phyloP scores from a whole-genome alignment of 2,329 filamentous ascomycete genomes.

The Byssothecium circinans region DNA sequence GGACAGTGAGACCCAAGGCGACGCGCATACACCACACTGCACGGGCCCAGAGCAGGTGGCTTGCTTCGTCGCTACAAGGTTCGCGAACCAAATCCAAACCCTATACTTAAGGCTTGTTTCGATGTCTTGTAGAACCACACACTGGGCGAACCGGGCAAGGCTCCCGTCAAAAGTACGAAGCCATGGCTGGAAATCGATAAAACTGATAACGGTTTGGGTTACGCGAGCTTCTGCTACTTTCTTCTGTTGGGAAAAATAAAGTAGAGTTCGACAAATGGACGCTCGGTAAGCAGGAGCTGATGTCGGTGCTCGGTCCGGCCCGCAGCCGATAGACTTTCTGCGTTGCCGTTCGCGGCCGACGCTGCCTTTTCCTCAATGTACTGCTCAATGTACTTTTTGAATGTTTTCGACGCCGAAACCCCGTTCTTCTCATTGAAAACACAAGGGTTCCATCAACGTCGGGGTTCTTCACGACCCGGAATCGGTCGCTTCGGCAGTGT shows the following conservation, averaged over 20 bases:
- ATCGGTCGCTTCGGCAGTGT: neutral
- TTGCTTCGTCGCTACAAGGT: neutral
- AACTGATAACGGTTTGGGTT: neutral
- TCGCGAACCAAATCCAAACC: neutral
- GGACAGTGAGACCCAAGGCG: neutral
- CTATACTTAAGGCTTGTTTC: neutral
- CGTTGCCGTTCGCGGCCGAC: too few relatives aligned
- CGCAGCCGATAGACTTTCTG: constrained; percentile 12
- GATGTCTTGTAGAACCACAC: neutral
- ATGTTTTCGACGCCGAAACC: neutral
- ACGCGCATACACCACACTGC: neutral
- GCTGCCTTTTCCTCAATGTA: too few relatives aligned
- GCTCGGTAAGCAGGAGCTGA: neutral
- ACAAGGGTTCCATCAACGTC: neutral
- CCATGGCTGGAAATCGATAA: neutral
- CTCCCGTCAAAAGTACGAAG: neutral
- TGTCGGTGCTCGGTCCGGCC: constrained; percentile 12
- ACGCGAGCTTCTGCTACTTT: neutral
- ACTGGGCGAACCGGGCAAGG: neutral
- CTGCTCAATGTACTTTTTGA: too few relatives aligned
- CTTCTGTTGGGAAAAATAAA: neutral
- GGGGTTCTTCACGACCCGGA: neutral
- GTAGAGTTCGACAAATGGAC: neutral
- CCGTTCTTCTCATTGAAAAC: neutral
- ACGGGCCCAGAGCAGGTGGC: neutral